Percentiles rank a stretch among this genome's conserved stretches.
Evolutionary conservation across 352 stramenopile genomes (phyloP).

Genomic region (Phytophthora sp.): DNA sequence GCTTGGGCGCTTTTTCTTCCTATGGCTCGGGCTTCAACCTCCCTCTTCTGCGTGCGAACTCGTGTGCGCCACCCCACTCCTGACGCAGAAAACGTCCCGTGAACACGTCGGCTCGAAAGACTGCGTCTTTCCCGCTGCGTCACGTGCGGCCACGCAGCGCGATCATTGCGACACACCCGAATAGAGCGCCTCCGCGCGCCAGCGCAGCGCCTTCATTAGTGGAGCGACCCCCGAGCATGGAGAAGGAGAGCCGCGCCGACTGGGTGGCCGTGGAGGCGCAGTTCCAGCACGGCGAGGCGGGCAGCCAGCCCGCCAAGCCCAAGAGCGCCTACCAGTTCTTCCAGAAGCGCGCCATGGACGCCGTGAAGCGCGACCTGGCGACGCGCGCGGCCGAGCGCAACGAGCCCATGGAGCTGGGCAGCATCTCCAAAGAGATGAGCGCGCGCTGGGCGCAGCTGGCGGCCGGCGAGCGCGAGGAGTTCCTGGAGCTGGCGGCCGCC

Average conservation of each 20-base stretch:
- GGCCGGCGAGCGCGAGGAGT: conserved; percentile 70
- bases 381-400: conserved; percentile 46
- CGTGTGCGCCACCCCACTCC: background rate
- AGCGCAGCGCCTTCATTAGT: background rate
- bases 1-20: conserved; percentile 20
- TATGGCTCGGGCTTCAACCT: conserved; percentile 28
- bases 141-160: too few relatives aligned
- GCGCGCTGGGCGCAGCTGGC: conserved; percentile 76
- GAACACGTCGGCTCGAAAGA: background rate
- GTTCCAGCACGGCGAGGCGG: conserved; percentile 54
- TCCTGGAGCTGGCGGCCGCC: conserved; percentile 58
- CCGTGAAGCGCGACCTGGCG: conserved; percentile 64
- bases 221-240: conserved; percentile 38
- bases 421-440: conserved; percentile 78
- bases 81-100: background rate
- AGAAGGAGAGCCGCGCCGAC: conserved; percentile 72
- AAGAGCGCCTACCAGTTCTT: conserved; percentile 84
- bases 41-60: background rate
- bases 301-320: conserved; percentile 61
- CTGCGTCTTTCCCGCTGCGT: too few relatives aligned
- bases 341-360: conserved; percentile 73
- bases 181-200: background rate
- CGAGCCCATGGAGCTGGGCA: conserved; percentile 66
- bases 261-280: conserved; percentile 84
- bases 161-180: background rate